Evolutionary conservation across 192 early-diverging fungal species (phyloP).

Genomic region (Backusella australiensis): DNA sequence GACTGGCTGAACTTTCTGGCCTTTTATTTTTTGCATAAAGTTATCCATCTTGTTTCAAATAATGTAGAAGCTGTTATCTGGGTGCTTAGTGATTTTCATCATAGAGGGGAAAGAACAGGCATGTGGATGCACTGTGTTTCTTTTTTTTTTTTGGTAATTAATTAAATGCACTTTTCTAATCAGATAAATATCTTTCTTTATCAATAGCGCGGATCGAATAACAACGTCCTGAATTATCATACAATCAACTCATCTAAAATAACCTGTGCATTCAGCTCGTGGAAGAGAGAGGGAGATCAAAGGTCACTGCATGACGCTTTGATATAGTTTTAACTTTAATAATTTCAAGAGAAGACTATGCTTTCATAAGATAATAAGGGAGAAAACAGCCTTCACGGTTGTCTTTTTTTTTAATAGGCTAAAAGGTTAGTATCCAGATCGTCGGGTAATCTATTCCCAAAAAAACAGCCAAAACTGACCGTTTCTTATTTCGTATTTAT

Average conservation of each 20-base stretch:
- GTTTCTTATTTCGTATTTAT: not conserved
- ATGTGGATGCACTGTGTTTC: not conserved
- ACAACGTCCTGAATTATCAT: conserved; percentile 14
- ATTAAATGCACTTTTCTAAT: not conserved
- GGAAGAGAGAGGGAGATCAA: conserved; percentile 15
- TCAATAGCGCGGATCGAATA: not conserved
- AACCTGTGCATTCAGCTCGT: conserved; percentile 19
- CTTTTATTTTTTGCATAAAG: not conserved
- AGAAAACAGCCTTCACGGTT: not conserved
- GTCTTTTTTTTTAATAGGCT: conserved; percentile 10
- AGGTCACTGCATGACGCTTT: not conserved
- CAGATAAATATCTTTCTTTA: not conserved
- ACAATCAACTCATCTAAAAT: conserved; percentile 20
- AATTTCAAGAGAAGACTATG: not conserved
- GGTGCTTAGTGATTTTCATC: not conserved
- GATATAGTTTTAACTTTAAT: not conserved
- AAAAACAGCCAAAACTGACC: conserved; percentile 18
- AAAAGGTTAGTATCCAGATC: not conserved
- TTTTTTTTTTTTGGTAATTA: not conserved
- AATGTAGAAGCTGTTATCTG: not conserved
- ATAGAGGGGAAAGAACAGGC: not conserved
- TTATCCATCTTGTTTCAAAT: not conserved
- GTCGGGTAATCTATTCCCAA: conserved; percentile 22
- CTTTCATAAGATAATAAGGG: no score
- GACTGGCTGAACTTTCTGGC: not conserved